These are phyloP conservation scores for Bryopsis sp. DNA, from an alignment of 139 green algal genomes.

Conservation along the genomic window DNA sequence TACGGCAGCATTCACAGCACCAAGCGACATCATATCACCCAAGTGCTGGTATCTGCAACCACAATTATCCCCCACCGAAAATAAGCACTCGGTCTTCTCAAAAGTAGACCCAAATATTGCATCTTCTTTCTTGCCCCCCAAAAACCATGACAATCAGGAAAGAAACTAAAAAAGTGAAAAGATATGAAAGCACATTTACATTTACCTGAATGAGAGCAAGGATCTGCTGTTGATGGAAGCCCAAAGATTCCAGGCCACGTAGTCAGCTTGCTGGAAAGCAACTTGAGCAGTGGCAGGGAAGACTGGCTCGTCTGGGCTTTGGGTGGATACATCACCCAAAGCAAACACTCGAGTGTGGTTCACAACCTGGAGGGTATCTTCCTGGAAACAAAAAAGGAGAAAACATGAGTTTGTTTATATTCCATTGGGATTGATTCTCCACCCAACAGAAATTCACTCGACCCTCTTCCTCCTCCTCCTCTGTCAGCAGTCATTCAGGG, in stretches of 20 bases:
- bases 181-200: not conserved
- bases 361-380: slow-evolving; percentile 66
- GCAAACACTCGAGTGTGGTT: slow-evolving; percentile 77
- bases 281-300: slow-evolving; percentile 74
- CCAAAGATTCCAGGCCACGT: slow-evolving; percentile 97
- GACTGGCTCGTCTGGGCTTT: not conserved
- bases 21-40: slow-evolving; percentile 93
- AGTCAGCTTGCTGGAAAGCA: slow-evolving; percentile 96
- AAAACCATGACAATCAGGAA: slow-evolving; percentile 5
- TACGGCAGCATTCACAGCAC: slow-evolving; percentile 58
- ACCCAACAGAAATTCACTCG: not conserved
- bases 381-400: slow-evolving; percentile 25
- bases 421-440: not conserved
- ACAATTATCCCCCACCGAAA: not conserved
- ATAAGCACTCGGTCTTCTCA: too few species aligned
- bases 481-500: too few species aligned
- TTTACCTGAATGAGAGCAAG: slow-evolving; percentile 78
- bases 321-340: slow-evolving; percentile 69
- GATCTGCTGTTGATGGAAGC: slow-evolving; percentile 73
- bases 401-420: too few species aligned
- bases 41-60: slow-evolving; percentile 87
- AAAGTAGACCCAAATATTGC: too few species aligned
- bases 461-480: slow-evolving; percentile 12
- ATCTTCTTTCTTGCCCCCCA: too few species aligned
- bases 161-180: not conserved